Evolutionary conservation across 306 rosid species (phyloP), one percentile per base, ranked within the genome.

Genomic region (Ziziphus jujuba): DNA sequence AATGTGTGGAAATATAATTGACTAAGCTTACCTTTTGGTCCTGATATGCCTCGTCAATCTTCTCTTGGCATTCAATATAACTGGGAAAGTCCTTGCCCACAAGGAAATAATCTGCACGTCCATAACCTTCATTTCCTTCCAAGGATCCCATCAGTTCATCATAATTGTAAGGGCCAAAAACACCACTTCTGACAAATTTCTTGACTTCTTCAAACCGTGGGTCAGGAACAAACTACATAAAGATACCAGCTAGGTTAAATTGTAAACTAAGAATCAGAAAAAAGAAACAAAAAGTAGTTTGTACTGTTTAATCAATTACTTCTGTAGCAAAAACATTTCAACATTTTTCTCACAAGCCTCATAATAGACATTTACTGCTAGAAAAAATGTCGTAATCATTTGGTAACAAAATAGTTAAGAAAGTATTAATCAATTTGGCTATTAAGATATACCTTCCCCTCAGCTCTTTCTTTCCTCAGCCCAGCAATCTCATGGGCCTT

Each of bases 81-180:
- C 95, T 87, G 67, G 96, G 97, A 86, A 95, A 95, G 92, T 95
- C 99, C 67, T 90, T 82, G 60, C 92, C 99, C 70, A 95, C 99
- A 9, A 95, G 99, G 82, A 95, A 95, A 77, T 95, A 95, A 79
- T 95, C 99, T 53, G 87, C 99, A 22, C 70, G 84, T 62, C 99
- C 99, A 76, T 75, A 95, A 56, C 99, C 99, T 82, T 90, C 96
- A 71, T 88, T 82, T 72, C 95, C 99, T 80, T 95, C 97, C 62
- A 95, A 76, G 60, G 99, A 95, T 50, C 89, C 92, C 17, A 95
- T 85, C 78, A 95, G 44, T 55, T 90, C 90, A 49, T 90, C 84
- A 58, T 90, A 95, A 75, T 85, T 75, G 87, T 67, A 73, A 12
- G 87, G 17, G 57, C 99, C 99, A 61, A 95, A 95, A 62, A 65